Conservation (phyloP, 306 rosid genomes). For the Prunus kanzakura region DNA sequence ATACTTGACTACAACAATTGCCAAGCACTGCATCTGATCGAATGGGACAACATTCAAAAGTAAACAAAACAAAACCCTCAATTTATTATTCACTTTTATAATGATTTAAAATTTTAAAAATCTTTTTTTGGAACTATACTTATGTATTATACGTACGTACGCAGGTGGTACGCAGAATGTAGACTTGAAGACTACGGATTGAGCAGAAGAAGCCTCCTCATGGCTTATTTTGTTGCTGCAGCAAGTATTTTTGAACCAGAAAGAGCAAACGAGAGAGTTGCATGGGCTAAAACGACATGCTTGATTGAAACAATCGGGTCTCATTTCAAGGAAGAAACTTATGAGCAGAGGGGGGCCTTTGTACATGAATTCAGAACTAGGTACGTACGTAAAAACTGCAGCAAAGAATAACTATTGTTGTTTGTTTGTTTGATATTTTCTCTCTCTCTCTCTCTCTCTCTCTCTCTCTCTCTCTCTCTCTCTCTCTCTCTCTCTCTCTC, state of each 20-base stretch:
- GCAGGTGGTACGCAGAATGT: slow-evolving; percentile 77
- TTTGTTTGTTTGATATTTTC: neutral
- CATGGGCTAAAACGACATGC: slow-evolving; percentile 69
- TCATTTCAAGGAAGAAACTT: slow-evolving; percentile 30
- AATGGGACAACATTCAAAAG: slow-evolving; percentile 74
- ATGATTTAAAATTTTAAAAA: no score
- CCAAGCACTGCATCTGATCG: slow-evolving; percentile 62
- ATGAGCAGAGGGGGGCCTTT: slow-evolving; percentile 39
- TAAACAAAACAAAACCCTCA: slow-evolving; percentile 18
- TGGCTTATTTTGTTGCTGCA: slow-evolving; percentile 69
- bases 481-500: no score
- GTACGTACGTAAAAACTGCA: neutral
- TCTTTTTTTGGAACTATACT: neutral
- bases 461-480: neutral
- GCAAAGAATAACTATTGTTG: neutral
- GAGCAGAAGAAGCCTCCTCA: slow-evolving; percentile 51
- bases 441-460: neutral
- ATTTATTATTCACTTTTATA: neutral
- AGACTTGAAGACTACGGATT: slow-evolving; percentile 59
- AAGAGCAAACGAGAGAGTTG: slow-evolving; percentile 59
- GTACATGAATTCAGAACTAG: slow-evolving; percentile 39
- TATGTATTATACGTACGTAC: neutral
- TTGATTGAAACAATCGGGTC: slow-evolving; percentile 51
- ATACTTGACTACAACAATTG: slow-evolving; percentile 83
- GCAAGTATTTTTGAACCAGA: slow-evolving; percentile 76